Evolutionary conservation across 129 eudicot genomes (phyloP), one percentile per base, ranked within the genome.

Genomic region (Artemisia tridentata): DNA sequence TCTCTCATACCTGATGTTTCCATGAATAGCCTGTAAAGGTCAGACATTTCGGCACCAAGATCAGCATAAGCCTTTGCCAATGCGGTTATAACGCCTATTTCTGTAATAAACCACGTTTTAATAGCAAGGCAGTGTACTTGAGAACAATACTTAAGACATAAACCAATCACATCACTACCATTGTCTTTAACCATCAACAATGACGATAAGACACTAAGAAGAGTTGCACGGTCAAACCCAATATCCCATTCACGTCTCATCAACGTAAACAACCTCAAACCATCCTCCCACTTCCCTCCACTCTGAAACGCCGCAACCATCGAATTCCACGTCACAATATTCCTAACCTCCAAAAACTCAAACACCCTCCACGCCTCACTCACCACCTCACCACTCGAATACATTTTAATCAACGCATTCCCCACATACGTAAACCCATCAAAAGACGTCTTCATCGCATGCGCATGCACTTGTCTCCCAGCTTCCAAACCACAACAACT

Each of bases 401-500:
- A 91, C 96, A 91, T 86, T 7, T 86, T 57, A 7, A 91, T 72
- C 46, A 91, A 86, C n/a, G 88, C 92, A 60, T 91, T 91, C 23
- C 80, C 88, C 0, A 91, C 97, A 49, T 73, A 88, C 9, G 84
- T 82, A 67, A 71, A 84, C n/a, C 63, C 56, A 81, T 79, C 85
- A 51, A 84, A 91, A 65, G 83, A 83, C 23, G 96, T 86, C 72
- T 81, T 91, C 34, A 82, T 0, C 2, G 82, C 81, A 31, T 75
- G 76, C 43, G 74, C 84, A 49, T 91, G 97, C 15, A 91, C 90
- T 79, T 88, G 96, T 73, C 65, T 55, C 11, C 97, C 97, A 7
- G 75, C 63, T 21, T 43, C 69, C 43, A 17, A 15, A 71, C 82
- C 83, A 67, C 97, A 91, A n/a, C 55, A 67, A 4, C 86, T 84